A percentile compares a stretch with the other conserved stretches of the same genome.
Evolutionary conservation across 2,329 filamentous ascomycete species (phyloP).

Genomic region (Fonsecaea pedrosoi): DNA sequence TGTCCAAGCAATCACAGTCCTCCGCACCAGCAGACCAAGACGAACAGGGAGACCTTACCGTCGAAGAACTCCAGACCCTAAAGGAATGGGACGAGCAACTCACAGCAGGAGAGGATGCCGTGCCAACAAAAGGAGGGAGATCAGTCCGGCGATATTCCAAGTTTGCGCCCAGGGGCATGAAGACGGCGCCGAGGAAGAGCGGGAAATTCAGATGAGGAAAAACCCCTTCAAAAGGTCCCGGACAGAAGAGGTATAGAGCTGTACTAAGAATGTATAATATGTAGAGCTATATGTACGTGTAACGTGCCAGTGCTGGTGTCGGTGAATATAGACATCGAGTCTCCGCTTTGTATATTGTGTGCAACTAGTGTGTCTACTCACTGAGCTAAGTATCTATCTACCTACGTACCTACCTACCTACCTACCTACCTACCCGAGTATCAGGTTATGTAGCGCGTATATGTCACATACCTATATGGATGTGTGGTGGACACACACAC

Average conservation of each 20-base stretch:
- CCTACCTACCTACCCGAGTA: neutral
- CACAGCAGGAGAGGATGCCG: neutral
- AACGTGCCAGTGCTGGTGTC: too few species aligned
- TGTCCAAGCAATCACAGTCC: neutral
- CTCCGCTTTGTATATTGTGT: neutral
- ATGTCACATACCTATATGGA: too few species aligned
- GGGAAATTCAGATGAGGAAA: constrained; percentile 7
- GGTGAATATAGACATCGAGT: neutral
- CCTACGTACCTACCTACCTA: neutral
- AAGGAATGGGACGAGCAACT: constrained; percentile 11
- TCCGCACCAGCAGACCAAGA: neutral
- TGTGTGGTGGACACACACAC: too few species aligned
- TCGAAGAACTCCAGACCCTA: constrained; percentile 35
- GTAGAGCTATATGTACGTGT: neutral
- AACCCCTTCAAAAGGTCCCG: neutral
- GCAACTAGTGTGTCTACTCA: too few species aligned
- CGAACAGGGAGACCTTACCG: constrained; percentile 34
- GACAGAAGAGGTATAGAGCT: neutral
- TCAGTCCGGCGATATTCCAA: constrained; percentile 17
- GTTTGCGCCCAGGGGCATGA: constrained; percentile 12
- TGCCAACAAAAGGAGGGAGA: constrained; percentile 1
- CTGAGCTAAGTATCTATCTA: neutral
- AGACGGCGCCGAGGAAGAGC: constrained; percentile 17
- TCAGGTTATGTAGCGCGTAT: too few species aligned
- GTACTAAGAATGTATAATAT: neutral